phyloP scores from a whole-genome alignment of 2,329 filamentous ascomycete species.

The Epicoccum nigrum region DNA sequence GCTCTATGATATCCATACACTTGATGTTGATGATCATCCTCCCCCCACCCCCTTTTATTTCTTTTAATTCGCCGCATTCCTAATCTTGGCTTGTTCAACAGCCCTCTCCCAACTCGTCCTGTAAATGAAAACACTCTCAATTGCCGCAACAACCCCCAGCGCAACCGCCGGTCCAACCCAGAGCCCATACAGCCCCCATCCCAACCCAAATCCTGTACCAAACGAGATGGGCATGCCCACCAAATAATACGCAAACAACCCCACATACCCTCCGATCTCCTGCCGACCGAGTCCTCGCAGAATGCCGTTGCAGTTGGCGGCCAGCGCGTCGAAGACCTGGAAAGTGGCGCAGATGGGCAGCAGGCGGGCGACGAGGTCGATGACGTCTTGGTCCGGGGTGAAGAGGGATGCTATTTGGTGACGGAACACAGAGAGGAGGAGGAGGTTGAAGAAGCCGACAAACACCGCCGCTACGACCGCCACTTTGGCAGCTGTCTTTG shows the following conservation, averaged over 20 bases:
- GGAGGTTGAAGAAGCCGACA: conserved; percentile 80
- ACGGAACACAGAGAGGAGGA: conserved; percentile 70
- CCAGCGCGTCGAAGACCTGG: conserved; percentile 85
- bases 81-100: conserved; percentile 63
- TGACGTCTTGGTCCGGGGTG: conserved; percentile 70
- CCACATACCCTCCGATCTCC: conserved; percentile 87
- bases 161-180: conserved; percentile 72
- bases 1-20: no score
- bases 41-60: no score
- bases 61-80: conserved; percentile 54
- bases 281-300: conserved; percentile 87
- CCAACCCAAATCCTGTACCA: conserved; percentile 74
- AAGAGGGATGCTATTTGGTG: conserved; percentile 78
- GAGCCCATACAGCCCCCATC: conserved; percentile 78
- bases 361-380: conserved; percentile 68
- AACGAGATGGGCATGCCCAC: conserved; percentile 86
- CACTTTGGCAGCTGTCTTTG: conserved; percentile 80
- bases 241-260: conserved; percentile 83
- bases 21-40: no score
- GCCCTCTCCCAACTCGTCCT: conserved; percentile 63
- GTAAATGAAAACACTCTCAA: conserved; percentile 64
- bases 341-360: conserved; percentile 85
- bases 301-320: conserved; percentile 80
- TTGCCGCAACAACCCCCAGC: conserved; percentile 63
- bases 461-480: conserved; percentile 69